These are phyloP conservation scores for Colletotrichum costaricense DNA, from an alignment of 2,329 filamentous ascomycete genomes.

Conservation along the genomic window DNA sequence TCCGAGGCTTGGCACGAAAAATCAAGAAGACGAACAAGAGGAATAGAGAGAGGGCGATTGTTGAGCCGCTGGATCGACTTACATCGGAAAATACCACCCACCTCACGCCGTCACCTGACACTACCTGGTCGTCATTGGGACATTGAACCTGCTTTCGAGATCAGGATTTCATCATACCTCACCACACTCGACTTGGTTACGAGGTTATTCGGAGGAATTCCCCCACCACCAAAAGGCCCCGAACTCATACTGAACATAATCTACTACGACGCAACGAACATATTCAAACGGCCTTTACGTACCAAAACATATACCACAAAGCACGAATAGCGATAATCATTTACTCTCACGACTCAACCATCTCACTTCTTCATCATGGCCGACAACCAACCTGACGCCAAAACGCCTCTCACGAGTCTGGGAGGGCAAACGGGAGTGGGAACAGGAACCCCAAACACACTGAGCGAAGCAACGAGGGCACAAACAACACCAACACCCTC, in stretches of 20 bases:
- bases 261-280: not conserved
- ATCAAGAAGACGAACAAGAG: not conserved
- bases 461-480: conserved; percentile 7
- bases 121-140: not conserved
- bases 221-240: not conserved
- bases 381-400: conserved; percentile 9
- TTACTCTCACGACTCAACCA: not conserved
- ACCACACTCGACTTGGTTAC: not conserved
- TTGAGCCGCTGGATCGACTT: conserved; percentile 35
- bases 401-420: not conserved
- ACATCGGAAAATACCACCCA: conserved; percentile 3
- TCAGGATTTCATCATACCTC: not conserved
- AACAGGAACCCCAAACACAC: conserved; percentile 14
- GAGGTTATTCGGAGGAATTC: not conserved
- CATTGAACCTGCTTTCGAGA: not conserved
- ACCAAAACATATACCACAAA: not conserved
- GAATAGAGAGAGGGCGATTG: not conserved
- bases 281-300: not conserved
- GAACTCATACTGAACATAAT: conserved; percentile 11
- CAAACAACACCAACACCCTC: not conserved
- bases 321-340: not conserved
- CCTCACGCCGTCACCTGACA: not conserved
- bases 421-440: conserved; percentile 7
- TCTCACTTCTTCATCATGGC: conserved; percentile 17
- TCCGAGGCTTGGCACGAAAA: conserved; percentile 1